phyloP scores from a whole-genome alignment of 345 rosid species.

The Turnera subulata region DNA sequence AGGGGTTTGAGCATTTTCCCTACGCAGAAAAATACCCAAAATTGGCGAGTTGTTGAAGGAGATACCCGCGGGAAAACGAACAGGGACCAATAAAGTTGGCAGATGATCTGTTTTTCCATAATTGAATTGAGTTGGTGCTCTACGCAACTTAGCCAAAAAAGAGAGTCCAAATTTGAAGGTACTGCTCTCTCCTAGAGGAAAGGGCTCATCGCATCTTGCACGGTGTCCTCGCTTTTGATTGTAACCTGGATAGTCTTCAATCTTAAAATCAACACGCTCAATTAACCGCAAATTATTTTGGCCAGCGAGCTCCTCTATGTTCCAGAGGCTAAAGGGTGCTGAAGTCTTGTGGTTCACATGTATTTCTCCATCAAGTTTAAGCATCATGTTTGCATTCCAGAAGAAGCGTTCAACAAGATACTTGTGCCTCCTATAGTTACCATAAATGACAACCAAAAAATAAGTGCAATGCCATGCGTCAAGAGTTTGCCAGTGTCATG shows the following conservation, averaged over 20 bases:
- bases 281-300: constrained; percentile 26
- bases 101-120: too few species aligned
- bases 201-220: constrained; percentile 39
- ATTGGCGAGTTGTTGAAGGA: too few species aligned
- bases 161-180: constrained; percentile 44
- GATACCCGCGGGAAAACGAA: too few species aligned
- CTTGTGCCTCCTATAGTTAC: constrained; percentile 49
- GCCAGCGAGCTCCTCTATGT: constrained; percentile 46
- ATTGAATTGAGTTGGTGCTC: too few species aligned
- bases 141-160: too few species aligned
- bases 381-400: constrained; percentile 37
- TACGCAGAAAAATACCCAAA: too few species aligned
- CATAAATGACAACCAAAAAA: too few species aligned
- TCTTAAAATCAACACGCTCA: constrained; percentile 26
- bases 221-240: constrained; percentile 51
- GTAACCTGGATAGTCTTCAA: constrained; percentile 44
- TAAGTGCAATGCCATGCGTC: too few species aligned
- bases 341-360: constrained; percentile 58
- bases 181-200: constrained; percentile 43
- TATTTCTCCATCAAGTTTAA: constrained; percentile 39
- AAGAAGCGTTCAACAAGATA: constrained; percentile 41
- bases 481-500: too few species aligned
- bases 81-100: too few species aligned
- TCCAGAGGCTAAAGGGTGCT: constrained; percentile 46
- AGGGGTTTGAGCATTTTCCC: too few species aligned